Percentiles rank a stretch among this genome's conserved stretches.
Conservation (phyloP, 2,329 filamentous ascomycete genomes). For the Beauveria sp. region DNA sequence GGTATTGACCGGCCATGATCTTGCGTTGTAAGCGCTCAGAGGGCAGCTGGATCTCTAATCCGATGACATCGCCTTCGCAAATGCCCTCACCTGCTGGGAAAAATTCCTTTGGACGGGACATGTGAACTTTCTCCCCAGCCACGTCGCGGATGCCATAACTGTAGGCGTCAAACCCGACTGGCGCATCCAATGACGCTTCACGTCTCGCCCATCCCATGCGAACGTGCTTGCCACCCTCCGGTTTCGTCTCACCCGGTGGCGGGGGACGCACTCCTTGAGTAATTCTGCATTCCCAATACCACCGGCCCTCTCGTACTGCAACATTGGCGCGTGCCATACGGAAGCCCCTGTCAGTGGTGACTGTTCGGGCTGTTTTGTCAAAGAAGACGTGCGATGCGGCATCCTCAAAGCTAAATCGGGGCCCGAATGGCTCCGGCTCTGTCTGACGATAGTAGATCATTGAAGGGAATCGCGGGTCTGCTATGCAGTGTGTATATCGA, state of each 20-base stretch:
- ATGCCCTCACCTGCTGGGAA: slow-evolving; percentile 73
- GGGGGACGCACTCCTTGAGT: slow-evolving; percentile 58
- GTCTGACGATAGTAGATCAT: slow-evolving; percentile 85
- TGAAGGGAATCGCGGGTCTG: slow-evolving; percentile 78
- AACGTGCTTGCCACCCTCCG: slow-evolving; percentile 53
- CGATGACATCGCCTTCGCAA: slow-evolving; percentile 85
- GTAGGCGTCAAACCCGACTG: slow-evolving; percentile 83
- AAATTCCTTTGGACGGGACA: slow-evolving; percentile 88
- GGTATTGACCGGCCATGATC: slow-evolving; percentile 79
- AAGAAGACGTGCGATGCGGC: slow-evolving; percentile 80
- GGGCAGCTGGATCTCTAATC: slow-evolving; percentile 84
- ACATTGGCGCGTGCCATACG: slow-evolving; percentile 87
- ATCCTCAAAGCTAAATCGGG: slow-evolving; percentile 90
- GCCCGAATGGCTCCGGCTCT: slow-evolving; percentile 73
- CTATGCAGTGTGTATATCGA: slow-evolving; percentile 84
- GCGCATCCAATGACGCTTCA: slow-evolving; percentile 74
- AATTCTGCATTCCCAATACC: slow-evolving; percentile 92
- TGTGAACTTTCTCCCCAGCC: slow-evolving; percentile 83
- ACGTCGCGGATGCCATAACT: slow-evolving; percentile 91
- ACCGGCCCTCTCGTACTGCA: slow-evolving; percentile 77
- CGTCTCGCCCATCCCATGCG: slow-evolving; percentile 80
- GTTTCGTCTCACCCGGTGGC: slow-evolving; percentile 34
- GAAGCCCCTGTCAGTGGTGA: slow-evolving; percentile 90
- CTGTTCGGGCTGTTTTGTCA: slow-evolving; percentile 63
- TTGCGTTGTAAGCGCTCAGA: slow-evolving; percentile 81